These are phyloP conservation scores for Pichia heedii DNA, from an alignment of 805 yeast species.

Conservation along the genomic window DNA sequence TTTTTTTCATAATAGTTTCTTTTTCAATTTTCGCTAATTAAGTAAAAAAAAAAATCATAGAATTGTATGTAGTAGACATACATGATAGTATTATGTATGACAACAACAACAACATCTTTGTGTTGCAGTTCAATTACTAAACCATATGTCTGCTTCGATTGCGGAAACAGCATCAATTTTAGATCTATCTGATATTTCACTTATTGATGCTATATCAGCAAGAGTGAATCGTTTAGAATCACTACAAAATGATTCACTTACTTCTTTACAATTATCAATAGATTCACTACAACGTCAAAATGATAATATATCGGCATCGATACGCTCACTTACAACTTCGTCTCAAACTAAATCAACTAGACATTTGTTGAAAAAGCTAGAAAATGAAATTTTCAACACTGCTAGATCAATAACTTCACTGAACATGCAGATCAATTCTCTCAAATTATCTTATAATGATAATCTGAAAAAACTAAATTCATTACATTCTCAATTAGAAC, in stretches of 20 bases:
- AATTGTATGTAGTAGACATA: too few relatives aligned
- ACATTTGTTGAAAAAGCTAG: constrained; percentile 27
- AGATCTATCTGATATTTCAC: constrained; percentile 1
- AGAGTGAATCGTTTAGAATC: not conserved
- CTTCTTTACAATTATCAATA: not conserved
- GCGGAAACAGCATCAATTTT: not conserved
- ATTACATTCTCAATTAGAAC: constrained; percentile 21
- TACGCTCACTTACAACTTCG: constrained; percentile 1
- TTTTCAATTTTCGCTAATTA: too few relatives aligned
- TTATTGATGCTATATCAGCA: not conserved
- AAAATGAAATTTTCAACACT: constrained; percentile 38
- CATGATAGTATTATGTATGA: too few relatives aligned
- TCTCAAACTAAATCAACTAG: constrained; percentile 16
- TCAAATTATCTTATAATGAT: constrained; percentile 30
- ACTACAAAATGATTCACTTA: not conserved
- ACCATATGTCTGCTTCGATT: not conserved
- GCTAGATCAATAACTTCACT: constrained; percentile 47
- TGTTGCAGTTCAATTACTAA: too few relatives aligned
- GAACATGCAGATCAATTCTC: constrained; percentile 35
- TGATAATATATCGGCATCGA: constrained; percentile 5
- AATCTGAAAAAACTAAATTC: constrained; percentile 30
- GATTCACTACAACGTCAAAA: constrained; percentile 5
- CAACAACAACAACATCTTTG: too few relatives aligned
- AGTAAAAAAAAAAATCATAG: too few relatives aligned
- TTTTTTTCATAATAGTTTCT: too few relatives aligned